Conservation (phyloP, 2,329 filamentous ascomycete genomes). For the Lasiodiplodia hormozganensis region DNA sequence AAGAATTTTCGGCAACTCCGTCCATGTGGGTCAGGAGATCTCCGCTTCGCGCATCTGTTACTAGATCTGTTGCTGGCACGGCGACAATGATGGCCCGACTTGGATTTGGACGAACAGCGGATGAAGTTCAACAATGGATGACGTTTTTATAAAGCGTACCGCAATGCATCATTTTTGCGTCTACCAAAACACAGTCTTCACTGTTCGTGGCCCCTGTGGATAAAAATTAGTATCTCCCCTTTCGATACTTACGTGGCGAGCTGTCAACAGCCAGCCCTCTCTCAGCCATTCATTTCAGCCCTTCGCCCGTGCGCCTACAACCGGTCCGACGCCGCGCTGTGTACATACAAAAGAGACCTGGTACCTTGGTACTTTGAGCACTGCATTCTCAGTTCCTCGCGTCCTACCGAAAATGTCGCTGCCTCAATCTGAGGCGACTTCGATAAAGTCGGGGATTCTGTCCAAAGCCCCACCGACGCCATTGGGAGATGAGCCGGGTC, state of each 20-base stretch:
- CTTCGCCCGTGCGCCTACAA: not conserved
- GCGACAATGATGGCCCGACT: not conserved
- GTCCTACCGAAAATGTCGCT: not conserved
- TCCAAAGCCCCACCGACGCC: not conserved
- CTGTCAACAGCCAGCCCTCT: not conserved
- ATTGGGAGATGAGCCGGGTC: not conserved
- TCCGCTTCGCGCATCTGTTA: not conserved
- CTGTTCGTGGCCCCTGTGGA: not conserved
- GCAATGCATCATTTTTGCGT: not conserved
- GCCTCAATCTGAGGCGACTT: not conserved
- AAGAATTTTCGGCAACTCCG: not conserved
- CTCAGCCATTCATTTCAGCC: slow-evolving; percentile 5
- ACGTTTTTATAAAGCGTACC: not conserved
- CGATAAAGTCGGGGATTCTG: not conserved
- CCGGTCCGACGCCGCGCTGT: not conserved
- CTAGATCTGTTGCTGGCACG: not conserved
- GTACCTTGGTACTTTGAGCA: not conserved
- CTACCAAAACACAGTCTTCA: not conserved
- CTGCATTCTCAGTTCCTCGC: not conserved
- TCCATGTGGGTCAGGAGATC: not conserved
- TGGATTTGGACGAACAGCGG: not conserved
- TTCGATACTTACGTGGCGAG: not conserved
- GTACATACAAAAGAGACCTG: not conserved
- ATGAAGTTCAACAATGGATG: no score
- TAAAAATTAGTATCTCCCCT: not conserved